Evolutionary conservation across 208 protist genomes (phyloP).

Genomic region (Crithidia acanthocephali): DNA sequence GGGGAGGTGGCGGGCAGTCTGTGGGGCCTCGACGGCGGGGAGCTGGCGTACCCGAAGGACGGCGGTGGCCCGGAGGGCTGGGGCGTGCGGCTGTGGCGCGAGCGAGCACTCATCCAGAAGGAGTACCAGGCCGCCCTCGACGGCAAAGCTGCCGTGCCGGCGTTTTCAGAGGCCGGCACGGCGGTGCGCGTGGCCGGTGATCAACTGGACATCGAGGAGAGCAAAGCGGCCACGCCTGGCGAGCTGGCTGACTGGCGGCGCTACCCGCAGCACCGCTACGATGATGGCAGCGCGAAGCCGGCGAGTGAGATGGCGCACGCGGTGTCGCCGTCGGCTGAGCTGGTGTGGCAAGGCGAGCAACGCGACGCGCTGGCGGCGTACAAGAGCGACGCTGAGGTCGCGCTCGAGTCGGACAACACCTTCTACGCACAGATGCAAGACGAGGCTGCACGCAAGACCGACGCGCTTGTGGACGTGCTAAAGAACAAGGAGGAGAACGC

Average conservation of each 20-base stretch:
- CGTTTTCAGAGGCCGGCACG: constrained; percentile 66
- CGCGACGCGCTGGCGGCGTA: constrained; percentile 77
- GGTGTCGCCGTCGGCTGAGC: constrained; percentile 69
- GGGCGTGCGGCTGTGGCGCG: constrained; percentile 88
- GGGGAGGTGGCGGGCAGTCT: constrained; percentile 79
- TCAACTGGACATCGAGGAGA: constrained; percentile 88
- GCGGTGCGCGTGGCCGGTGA: constrained; percentile 62
- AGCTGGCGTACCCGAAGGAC: constrained; percentile 86
- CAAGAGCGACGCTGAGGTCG: constrained; percentile 87
- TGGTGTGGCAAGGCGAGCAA: constrained; percentile 82
- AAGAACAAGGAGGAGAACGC: constrained; percentile 61
- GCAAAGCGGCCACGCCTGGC: constrained; percentile 55
- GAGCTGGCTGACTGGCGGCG: constrained; percentile 76
- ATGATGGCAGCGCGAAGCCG: constrained; percentile 66
- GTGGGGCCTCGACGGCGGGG: constrained; percentile 87
- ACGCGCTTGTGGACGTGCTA: constrained; percentile 61
- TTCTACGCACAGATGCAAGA: constrained; percentile 71
- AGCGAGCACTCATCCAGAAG: constrained; percentile 72
- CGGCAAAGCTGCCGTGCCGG: constrained; percentile 41
- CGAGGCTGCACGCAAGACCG: constrained; percentile 49
- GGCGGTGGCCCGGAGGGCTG: constrained; percentile 82
- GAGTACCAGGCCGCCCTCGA: constrained; percentile 70
- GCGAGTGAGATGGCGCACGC: constrained; percentile 62
- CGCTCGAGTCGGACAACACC: constrained; percentile 83
- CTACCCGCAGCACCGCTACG: constrained; percentile 76